A percentile compares a stretch with the other conserved stretches of the same genome.
These are phyloP conservation scores for Termitomyces sp. DNA, from an alignment of 768 basidiomycete genomes.

Conservation along the genomic window DNA sequence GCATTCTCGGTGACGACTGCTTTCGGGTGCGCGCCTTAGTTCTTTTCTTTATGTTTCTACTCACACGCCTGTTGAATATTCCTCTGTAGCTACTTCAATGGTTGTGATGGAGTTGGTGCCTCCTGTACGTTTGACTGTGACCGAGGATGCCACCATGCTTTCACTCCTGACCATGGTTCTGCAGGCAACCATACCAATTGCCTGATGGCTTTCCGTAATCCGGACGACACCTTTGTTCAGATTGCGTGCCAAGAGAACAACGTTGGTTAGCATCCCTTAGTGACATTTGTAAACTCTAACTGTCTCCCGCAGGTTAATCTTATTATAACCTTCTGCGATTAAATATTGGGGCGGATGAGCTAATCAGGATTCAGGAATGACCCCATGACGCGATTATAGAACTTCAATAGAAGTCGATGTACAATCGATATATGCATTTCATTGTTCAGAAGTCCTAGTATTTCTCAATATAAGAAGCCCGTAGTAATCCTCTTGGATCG, in stretches of 20 bases:
- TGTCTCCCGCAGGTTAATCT: background rate
- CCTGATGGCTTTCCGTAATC: slow-evolving; percentile 31
- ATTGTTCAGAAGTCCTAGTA: background rate
- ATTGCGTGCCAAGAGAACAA: slow-evolving; percentile 18
- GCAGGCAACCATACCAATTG: slow-evolving; percentile 28
- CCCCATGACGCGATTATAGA: background rate
- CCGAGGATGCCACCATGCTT: too few species aligned
- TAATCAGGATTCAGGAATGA: background rate
- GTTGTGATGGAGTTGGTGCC: slow-evolving; percentile 38
- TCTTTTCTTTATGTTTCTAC: background rate
- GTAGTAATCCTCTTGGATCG: too few species aligned
- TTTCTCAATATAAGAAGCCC: too few species aligned
- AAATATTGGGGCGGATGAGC: background rate
- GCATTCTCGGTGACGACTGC: slow-evolving; percentile 36
- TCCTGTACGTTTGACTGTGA: background rate
- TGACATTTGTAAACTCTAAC: background rate
- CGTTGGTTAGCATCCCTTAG: background rate
- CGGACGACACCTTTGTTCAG: slow-evolving; percentile 35
- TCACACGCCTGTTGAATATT: background rate
- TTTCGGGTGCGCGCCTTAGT: slow-evolving; percentile 28
- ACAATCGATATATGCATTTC: background rate
- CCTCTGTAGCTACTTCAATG: slow-evolving; percentile 34
- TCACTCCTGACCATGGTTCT: background rate
- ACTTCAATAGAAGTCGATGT: background rate
- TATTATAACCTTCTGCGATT: background rate